These are phyloP conservation scores for Chlorella sp. DNA, from an alignment of 139 green algal genomes.

Conservation along the genomic window DNA sequence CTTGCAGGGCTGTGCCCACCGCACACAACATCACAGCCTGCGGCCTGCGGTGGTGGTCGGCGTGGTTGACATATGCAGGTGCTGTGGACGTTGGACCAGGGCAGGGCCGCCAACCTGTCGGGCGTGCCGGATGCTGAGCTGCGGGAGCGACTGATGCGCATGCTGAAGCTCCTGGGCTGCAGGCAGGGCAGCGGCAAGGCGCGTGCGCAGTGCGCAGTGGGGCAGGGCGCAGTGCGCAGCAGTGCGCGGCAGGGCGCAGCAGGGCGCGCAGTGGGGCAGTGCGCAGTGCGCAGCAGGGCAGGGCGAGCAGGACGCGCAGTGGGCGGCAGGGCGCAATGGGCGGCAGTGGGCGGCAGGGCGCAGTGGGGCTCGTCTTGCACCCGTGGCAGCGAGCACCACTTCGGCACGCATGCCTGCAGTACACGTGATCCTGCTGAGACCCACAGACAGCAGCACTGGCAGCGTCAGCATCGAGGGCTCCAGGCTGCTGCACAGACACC, in stretches of 20 bases:
- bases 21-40: neutral
- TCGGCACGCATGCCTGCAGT: too few relatives aligned
- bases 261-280: neutral
- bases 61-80: constrained; percentile 13
- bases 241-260: neutral
- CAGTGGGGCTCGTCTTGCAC: neutral
- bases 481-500: too few relatives aligned
- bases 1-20: neutral
- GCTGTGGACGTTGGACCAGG: constrained; percentile 29
- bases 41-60: too few relatives aligned
- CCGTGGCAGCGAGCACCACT: neutral
- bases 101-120: constrained; percentile 18
- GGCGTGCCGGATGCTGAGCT: constrained; percentile 14
- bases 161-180: constrained; percentile 22
- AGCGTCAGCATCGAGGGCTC: too few relatives aligned
- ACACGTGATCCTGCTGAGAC: too few relatives aligned
- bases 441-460: too few relatives aligned
- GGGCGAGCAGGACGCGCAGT: neutral
- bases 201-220: neutral
- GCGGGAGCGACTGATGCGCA: constrained; percentile 3
- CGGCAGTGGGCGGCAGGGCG: neutral
- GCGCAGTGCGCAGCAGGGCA: neutral
- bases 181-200: neutral
- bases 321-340: neutral
- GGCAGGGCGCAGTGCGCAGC: neutral